These are phyloP conservation scores for Kwoniella sp. DNA, from an alignment of 768 basidiomycete species.

Conservation along the genomic window DNA sequence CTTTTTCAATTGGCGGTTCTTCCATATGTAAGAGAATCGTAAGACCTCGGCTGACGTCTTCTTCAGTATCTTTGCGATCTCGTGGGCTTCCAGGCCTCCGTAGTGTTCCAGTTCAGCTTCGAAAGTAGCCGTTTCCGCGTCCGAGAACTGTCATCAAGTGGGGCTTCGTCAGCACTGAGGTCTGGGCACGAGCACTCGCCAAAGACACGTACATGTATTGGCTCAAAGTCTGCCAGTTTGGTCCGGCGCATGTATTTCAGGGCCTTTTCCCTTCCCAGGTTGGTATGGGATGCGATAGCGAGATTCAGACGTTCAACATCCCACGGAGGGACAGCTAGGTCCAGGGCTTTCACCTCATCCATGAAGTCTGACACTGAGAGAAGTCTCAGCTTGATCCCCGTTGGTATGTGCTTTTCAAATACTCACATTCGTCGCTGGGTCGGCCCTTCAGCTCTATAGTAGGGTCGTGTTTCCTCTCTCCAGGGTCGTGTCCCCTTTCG, in stretches of 20 bases:
- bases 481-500: conserved; percentile 45
- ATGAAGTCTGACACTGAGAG: conserved; percentile 37
- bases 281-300: conserved; percentile 31
- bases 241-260: conserved; percentile 28
- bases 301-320: conserved; percentile 45
- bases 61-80: conserved; percentile 40
- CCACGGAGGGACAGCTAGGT: conserved; percentile 43
- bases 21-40: conserved; percentile 54
- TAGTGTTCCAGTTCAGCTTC: conserved; percentile 42
- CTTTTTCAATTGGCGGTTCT: conserved; percentile 41
- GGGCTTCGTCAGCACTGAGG: neutral
- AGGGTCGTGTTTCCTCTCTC: conserved; percentile 43
- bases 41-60: conserved; percentile 47
- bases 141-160: conserved; percentile 35
- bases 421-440: conserved; percentile 39
- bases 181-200: neutral
- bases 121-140: conserved; percentile 44
- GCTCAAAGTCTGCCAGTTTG: conserved; percentile 40
- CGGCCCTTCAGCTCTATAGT: conserved; percentile 38
- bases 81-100: conserved; percentile 51
- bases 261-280: conserved; percentile 32
- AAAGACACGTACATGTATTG: conserved; percentile 31
- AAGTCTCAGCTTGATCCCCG: conserved; percentile 17
- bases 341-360: conserved; percentile 29
- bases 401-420: too few relatives aligned